These are phyloP conservation scores for Ophiostoma quercus DNA, from an alignment of 2,329 filamentous ascomycete genomes.

Conservation along the genomic window DNA sequence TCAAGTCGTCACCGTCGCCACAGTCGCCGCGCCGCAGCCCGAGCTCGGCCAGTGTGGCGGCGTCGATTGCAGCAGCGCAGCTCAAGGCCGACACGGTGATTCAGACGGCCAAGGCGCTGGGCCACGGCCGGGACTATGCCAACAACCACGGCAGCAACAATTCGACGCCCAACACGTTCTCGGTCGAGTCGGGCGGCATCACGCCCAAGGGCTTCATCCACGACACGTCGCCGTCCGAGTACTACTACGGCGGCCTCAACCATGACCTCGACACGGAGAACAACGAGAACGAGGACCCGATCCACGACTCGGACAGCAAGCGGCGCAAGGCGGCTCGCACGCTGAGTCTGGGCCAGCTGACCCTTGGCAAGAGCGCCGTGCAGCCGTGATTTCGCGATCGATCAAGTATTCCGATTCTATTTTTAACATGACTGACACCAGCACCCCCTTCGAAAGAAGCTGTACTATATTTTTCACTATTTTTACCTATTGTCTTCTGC, in stretches of 20 bases:
- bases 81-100: constrained; percentile 20
- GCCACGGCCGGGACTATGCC: constrained; percentile 9
- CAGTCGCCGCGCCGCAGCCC: constrained; percentile 28
- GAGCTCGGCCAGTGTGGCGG: constrained; percentile 18
- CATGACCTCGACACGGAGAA: constrained; percentile 30
- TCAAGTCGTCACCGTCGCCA: background rate
- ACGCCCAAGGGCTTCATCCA: constrained; percentile 39
- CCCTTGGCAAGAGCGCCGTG: constrained; percentile 32
- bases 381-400: constrained; percentile 7
- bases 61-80: constrained; percentile 13
- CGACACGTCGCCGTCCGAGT: constrained; percentile 31
- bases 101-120: constrained; percentile 23
- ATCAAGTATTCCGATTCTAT: background rate
- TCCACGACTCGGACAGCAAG: constrained; percentile 30
- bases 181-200: constrained; percentile 30
- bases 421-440: background rate
- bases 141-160: background rate
- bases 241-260: constrained; percentile 23
- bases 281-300: constrained; percentile 30
- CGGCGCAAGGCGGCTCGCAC: constrained; percentile 55
- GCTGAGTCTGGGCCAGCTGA: constrained; percentile 59
- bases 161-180: background rate
- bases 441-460: background rate
- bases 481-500: background rate
- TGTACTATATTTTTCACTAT: constrained; percentile 13